Evolutionary conservation across 1,139 yeast species (phyloP).

Genomic region (Entelexis sorbosivorans): DNA sequence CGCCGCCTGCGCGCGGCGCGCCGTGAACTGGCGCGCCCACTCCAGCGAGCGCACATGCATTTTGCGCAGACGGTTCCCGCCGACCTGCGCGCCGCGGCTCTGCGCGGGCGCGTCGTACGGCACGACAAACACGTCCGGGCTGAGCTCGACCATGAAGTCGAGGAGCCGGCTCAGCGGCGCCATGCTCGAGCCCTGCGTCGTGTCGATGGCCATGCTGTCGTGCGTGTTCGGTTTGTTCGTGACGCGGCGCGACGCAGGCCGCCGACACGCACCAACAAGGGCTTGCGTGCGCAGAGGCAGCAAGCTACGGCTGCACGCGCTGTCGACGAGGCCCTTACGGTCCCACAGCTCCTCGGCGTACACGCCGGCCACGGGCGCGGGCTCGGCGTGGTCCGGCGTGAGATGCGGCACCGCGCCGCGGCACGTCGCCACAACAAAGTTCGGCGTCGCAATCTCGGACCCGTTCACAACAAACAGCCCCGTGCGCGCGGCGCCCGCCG

Average conservation of each 20-base stretch:
- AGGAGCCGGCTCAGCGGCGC: conserved; percentile 25
- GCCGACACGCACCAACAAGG: conserved; percentile 11
- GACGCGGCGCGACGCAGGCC: conserved; percentile 12
- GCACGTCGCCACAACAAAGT: conserved; percentile 29
- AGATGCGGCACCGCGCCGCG: conserved; percentile 36
- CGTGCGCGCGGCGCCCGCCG: conserved; percentile 13
- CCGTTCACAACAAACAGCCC: conserved; percentile 13
- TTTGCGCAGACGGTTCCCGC: conserved; percentile 30
- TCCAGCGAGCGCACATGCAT: conserved; percentile 30
- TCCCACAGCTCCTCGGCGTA: conserved; percentile 29
- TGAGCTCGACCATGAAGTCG: conserved; percentile 23
- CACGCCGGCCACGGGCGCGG: conserved; percentile 23
- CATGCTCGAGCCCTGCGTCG: conserved; percentile 32
- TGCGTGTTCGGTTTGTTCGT: conserved; percentile 29
- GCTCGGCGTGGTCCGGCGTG: conserved; percentile 32
- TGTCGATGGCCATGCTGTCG: conserved; percentile 28
- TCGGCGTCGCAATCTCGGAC: conserved; percentile 27
- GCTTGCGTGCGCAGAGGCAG: conserved; percentile 18
- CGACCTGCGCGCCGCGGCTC: conserved; percentile 28
- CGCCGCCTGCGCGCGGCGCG: conserved; percentile 5
- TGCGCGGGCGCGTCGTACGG: conserved; percentile 31
- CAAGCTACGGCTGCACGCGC: neutral
- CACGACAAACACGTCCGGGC: conserved; percentile 29
- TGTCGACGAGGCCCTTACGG: conserved; percentile 14
- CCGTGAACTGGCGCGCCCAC: conserved; percentile 28